Conservation (phyloP, 164 flowering plant species). For the Houttuynia cordata region DNA sequence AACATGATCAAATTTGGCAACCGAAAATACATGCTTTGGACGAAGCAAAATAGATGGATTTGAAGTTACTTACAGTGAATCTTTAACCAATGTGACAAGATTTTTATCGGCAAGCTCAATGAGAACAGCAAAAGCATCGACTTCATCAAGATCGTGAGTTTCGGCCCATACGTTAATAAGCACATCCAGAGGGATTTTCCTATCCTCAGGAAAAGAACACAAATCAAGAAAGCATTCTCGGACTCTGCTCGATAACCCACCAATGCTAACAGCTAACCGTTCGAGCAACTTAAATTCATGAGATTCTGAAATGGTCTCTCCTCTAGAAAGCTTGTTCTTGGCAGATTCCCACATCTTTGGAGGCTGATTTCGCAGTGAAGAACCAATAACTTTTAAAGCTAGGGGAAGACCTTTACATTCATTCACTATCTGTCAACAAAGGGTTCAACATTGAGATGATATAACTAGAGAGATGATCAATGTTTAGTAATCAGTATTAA, state of each 20-base stretch:
- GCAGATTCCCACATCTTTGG: conserved; percentile 59
- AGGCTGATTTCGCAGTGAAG: conserved; percentile 50
- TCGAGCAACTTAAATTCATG: conserved; percentile 50
- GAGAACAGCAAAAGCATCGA: conserved; percentile 9
- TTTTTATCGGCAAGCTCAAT: conserved; percentile 9
- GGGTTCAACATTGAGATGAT: not conserved
- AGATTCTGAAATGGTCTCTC: conserved; percentile 45
- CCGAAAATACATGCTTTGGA: too few species aligned
- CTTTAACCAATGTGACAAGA: conserved; percentile 17
- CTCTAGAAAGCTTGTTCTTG: conserved; percentile 36
- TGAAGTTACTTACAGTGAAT: too few species aligned
- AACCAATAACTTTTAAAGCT: conserved; percentile 82
- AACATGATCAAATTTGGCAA: too few species aligned
- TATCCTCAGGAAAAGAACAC: conserved; percentile 46
- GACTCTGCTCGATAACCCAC: conserved; percentile 29
- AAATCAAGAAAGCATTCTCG: conserved; percentile 54
- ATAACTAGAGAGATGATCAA: not conserved
- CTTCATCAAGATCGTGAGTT: conserved; percentile 9
- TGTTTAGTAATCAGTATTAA: not conserved
- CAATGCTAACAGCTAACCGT: conserved; percentile 45
- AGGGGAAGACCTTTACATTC: conserved; percentile 77
- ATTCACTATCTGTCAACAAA: conserved; percentile 35
- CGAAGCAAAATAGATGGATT: too few species aligned
- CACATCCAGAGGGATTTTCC: conserved; percentile 30
- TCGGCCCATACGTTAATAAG: conserved; percentile 43